A percentile compares a stretch with the other conserved stretches of the same genome.
These are phyloP conservation scores for Alliaria petiolata DNA, from an alignment of 345 rosid genomes.

Conservation along the genomic window DNA sequence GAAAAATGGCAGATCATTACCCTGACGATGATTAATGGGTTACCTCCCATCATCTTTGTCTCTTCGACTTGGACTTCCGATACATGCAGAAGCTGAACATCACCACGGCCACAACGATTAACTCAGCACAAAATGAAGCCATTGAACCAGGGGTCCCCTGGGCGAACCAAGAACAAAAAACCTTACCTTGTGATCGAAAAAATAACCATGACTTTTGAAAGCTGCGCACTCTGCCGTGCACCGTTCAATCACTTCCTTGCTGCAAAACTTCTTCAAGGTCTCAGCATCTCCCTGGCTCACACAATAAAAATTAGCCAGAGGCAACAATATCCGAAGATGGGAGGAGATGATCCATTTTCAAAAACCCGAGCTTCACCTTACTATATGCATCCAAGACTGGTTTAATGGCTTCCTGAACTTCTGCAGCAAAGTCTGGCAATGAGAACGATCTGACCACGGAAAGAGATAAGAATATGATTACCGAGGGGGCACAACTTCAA, in stretches of 20 bases:
- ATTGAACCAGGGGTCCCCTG: background rate
- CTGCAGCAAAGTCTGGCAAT: slow-evolving; percentile 75
- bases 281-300: slow-evolving; percentile 61
- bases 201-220: slow-evolving; percentile 56
- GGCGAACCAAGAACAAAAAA: background rate
- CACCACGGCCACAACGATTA: background rate
- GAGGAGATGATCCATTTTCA: background rate
- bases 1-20: slow-evolving; percentile 38
- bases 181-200: slow-evolving; percentile 81
- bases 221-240: slow-evolving; percentile 76
- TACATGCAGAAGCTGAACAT: slow-evolving; percentile 75
- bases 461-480: slow-evolving; percentile 10
- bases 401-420: slow-evolving; percentile 82
- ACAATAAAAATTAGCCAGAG: slow-evolving; percentile 2
- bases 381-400: slow-evolving; percentile 81
- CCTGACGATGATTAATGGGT: slow-evolving; percentile 68
- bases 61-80: slow-evolving; percentile 86
- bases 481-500: background rate
- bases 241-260: slow-evolving; percentile 70
- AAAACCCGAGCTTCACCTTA: slow-evolving; percentile 45
- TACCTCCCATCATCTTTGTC: slow-evolving; percentile 89
- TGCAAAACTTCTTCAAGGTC: slow-evolving; percentile 75
- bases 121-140: background rate
- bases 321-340: slow-evolving; percentile 1
- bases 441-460: slow-evolving; percentile 68